Evolutionary conservation across 495 filamentous ascomycete genomes (phyloP), one percentile per base, ranked within the genome.

Genomic region (Hypoxylon perforatum): DNA sequence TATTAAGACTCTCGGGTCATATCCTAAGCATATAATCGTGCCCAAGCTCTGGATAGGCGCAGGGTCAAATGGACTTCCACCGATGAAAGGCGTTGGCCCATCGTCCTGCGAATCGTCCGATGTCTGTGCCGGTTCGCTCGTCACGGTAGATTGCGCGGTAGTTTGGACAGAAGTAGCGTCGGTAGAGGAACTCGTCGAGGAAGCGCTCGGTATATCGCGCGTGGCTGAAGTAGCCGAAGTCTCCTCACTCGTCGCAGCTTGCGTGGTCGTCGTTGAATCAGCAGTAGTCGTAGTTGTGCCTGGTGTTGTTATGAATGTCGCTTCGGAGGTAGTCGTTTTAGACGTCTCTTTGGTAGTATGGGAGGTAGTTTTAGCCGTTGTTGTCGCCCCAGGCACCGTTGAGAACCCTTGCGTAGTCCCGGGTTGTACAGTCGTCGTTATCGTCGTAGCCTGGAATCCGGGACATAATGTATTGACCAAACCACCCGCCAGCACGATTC

Each of bases 381-480:
- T 39, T 8, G 57, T 56, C 22, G 23, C 61, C 25, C 61, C 60
- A 17, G 65, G 66, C 42, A 62, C 48, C n/a, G 71, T 71, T n/a
- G 60, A 61, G 19, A 62, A 66, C 19, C 18, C 52, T 21, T 45
- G 53, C 15, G 67, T 65, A 18, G 67, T 36, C 21, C 58, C 50
- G 38, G 60, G 67, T 11, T 57, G 48, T 28, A 61, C 56, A 21
- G 72, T 70, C 46, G 44, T 47, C 7, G 61, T 68, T 4, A 67
- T 47, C 17, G 65, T 62, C 25, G 66, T 69, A 21, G 63, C 21
- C 30, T 63, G 38, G 23, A 58, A 53, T 14, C 63, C 65, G 18
- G 78, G 73, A 47, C 79, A 82, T n/a, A 82, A 49, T 9, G 75
- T 49, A 25, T 66, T 51, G 5, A 77, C 68, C 36, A 82, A 61